Evolutionary conservation across 495 filamentous ascomycete species (phyloP).

Genomic region (Annulohypoxylon maeteangense): DNA sequence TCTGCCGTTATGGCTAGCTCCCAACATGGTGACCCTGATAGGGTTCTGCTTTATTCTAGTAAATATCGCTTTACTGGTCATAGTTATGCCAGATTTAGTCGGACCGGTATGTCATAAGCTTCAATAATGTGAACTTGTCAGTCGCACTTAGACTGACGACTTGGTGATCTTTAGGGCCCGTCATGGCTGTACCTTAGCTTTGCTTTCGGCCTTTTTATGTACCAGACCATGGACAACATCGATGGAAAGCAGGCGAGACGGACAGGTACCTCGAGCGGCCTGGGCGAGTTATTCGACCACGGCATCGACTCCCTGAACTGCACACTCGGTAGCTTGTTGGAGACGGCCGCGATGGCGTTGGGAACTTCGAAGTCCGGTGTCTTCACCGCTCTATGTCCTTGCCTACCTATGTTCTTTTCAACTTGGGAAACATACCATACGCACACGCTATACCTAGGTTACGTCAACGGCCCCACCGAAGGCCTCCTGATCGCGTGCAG

Average conservation of each 20-base stretch:
- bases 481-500: constrained; percentile 87
- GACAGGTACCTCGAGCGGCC: constrained; percentile 92
- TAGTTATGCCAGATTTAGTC: constrained; percentile 89
- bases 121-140: not conserved
- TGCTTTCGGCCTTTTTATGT: constrained; percentile 94
- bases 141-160: constrained; percentile 27
- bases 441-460: constrained; percentile 95
- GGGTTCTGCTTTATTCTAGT: constrained; percentile 93
- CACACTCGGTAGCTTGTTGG: constrained; percentile 86
- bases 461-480: constrained; percentile 97
- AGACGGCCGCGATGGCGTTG: constrained; percentile 90
- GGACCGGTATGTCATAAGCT: constrained; percentile 74
- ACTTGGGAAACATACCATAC: constrained; percentile 99
- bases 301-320: constrained; percentile 98
- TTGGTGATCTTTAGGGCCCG: constrained; percentile 67
- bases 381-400: constrained; percentile 90
- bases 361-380: constrained; percentile 83
- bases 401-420: constrained; percentile 98
- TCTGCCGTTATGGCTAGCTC: constrained; percentile 93
- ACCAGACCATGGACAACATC: constrained; percentile 98
- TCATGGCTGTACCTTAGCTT: constrained; percentile 96
- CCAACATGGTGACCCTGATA: constrained; percentile 95
- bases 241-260: constrained; percentile 97
- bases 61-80: constrained; percentile 82
- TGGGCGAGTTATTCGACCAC: constrained; percentile 98